Evolutionary conservation across 2,329 filamentous ascomycete genomes (phyloP), one percentile per base, ranked within the genome.

Genomic region (Xylariaceae sp.): DNA sequence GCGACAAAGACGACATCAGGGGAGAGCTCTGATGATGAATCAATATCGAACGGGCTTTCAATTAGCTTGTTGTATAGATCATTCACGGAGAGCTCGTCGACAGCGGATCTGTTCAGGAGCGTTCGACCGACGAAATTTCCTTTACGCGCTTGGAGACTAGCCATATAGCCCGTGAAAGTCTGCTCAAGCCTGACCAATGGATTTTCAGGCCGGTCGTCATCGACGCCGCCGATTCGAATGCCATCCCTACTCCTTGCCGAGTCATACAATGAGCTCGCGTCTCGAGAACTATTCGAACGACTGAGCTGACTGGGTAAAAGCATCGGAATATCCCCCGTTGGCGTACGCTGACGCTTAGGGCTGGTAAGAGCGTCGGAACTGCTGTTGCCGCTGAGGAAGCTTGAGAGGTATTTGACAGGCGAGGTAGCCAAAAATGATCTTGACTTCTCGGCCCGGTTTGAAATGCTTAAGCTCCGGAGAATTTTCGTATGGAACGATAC

Each of bases 51-150:
- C 0, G 92, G 90, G 61, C 89, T 89, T 70, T 96, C 92, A 18
- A 96, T 86, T 14, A 97, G 81, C 32, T 87, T 84, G 69, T 96
- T 96, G 75, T 96, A 97, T 1, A 97, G 79, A 65, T 96, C 91
- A 67, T 96, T 96, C 63, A 96, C 89, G 1, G 84, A 79, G 6
- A 93, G 81, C 67, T 93, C 89, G 68, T 96, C 90, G 2, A 88
- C 90, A 23, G 81, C 78, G 56, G 77, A 76, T 47, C 93, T 83
- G 62, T 85, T 88, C 48, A 92, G 83, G 29, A 97, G 78, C 21
- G 85, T 86, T 29, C 89, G 87, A 18, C 90, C 92, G 18, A 96
- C 83, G 55, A 96, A 90, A 66, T 92, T 91, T 29, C 93, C 93
- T 70, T 93, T 96, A 42, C 92, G 87, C 40, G 89, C 88, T 67